phyloP scores from a whole-genome alignment of 768 basidiomycete species.

The Albatrellus ellisii region DNA sequence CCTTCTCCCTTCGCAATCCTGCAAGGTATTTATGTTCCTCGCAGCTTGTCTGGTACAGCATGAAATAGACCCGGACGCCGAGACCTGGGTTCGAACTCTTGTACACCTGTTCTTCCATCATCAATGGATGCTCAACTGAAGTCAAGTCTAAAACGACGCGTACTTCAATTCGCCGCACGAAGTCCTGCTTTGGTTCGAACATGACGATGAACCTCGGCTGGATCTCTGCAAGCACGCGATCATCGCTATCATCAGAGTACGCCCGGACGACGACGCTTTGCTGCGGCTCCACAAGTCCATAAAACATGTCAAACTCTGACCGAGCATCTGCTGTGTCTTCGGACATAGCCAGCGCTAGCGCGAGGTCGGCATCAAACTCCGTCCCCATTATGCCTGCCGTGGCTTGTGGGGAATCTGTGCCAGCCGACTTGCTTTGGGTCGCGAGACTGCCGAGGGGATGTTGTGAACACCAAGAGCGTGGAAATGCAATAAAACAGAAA shows the following conservation, averaged over 20 bases:
- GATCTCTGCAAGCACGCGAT: conserved; percentile 75
- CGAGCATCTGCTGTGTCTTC: conserved; percentile 10
- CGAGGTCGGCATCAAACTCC: conserved; percentile 26
- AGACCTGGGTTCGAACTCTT: conserved; percentile 73
- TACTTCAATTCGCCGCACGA: conserved; percentile 85
- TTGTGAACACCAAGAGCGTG: not conserved
- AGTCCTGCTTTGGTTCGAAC: conserved; percentile 91
- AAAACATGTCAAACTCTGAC: conserved; percentile 58
- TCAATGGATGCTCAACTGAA: not conserved
- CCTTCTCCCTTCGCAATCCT: conserved; percentile 81
- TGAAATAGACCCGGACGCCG: conserved; percentile 83
- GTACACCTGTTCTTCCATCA: conserved; percentile 47
- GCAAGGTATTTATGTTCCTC: conserved; percentile 96
- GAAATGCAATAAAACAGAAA: not conserved
- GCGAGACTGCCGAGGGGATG: conserved; percentile 1
- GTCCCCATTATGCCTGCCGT: conserved; percentile 2
- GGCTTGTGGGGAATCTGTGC: not conserved
- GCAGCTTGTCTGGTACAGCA: conserved; percentile 86
- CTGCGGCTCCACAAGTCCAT: conserved; percentile 66
- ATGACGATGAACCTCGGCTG: conserved; percentile 88
- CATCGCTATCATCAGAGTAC: conserved; percentile 89
- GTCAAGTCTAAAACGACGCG: conserved; percentile 10
- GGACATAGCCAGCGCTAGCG: conserved; percentile 14
- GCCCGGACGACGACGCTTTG: conserved; percentile 77
- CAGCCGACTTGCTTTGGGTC: not conserved